Conservation (phyloP, 352 stramenopile species). For the Blastocystis sp. region DNA sequence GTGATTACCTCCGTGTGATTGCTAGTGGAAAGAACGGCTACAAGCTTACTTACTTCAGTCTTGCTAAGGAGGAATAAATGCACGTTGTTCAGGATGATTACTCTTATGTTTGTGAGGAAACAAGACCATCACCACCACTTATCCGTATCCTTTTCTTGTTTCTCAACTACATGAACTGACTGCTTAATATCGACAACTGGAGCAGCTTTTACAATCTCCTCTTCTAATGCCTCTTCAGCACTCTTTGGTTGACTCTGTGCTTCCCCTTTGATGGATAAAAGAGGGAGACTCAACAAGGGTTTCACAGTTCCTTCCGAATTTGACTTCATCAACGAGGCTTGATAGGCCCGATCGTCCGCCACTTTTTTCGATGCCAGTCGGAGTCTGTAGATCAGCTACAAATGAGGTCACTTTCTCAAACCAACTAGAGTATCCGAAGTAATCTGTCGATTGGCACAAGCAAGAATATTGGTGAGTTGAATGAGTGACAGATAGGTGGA, state of each 20-base stretch:
- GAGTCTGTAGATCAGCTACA: constrained; percentile 56
- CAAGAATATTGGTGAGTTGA: constrained; percentile 44
- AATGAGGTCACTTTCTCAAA: not conserved
- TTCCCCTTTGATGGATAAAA: not conserved
- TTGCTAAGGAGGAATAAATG: constrained; percentile 55
- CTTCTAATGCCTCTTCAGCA: not conserved
- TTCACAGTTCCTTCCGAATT: not conserved
- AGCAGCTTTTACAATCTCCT: constrained; percentile 13
- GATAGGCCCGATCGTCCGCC: constrained; percentile 17
- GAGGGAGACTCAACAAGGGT: not conserved
- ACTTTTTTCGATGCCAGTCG: constrained; percentile 54
- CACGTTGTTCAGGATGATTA: constrained; percentile 30
- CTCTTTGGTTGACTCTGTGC: not conserved
- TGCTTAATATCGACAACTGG: not conserved
- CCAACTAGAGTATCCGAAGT: constrained; percentile 17
- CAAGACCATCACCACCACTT: constrained; percentile 27
- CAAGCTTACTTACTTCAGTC: constrained; percentile 66
- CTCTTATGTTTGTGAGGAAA: constrained; percentile 50
- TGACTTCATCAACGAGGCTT: not conserved
- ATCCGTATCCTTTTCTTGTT: not conserved
- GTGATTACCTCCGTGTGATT: constrained; percentile 98
- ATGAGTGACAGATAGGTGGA: constrained; percentile 14
- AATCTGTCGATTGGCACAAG: constrained; percentile 47
- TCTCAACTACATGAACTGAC: not conserved
- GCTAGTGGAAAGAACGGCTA: constrained; percentile 94